Evolutionary conservation across 139 green algal species (phyloP).

Genomic region (Chlorella sp.): DNA sequence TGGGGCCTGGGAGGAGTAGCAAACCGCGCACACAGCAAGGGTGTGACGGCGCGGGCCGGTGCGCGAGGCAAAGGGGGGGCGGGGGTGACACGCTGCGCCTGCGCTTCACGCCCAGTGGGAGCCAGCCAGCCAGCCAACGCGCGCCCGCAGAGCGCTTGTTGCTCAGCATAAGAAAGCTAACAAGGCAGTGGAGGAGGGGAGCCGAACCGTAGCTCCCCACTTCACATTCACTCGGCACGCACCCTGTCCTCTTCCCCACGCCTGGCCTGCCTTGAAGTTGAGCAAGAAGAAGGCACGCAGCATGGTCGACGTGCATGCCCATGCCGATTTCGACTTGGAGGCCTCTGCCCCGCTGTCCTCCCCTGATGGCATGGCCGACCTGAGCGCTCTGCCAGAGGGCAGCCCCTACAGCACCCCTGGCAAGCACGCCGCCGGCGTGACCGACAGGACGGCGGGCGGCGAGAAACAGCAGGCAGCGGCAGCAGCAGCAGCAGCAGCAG

Average conservation of each 20-base stretch:
- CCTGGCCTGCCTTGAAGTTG: not conserved
- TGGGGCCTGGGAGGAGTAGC: no score
- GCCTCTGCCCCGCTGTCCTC: not conserved
- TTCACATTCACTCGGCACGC: not conserved
- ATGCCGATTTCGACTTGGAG: not conserved
- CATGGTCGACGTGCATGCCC: not conserved
- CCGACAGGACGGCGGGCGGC: not conserved
- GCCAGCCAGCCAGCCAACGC: no score
- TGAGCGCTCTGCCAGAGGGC: not conserved
- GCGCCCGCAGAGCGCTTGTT: no score
- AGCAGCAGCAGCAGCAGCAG: not conserved
- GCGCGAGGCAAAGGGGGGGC: no score
- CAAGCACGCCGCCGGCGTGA: not conserved
- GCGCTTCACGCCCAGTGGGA: no score
- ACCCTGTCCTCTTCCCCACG: not conserved
- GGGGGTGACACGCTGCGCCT: no score
- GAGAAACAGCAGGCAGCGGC: not conserved
- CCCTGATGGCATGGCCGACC: not conserved
- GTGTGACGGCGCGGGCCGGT: no score
- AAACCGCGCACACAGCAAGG: no score
- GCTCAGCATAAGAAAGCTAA: not conserved
- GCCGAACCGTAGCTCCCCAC: not conserved
- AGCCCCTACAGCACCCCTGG: not conserved
- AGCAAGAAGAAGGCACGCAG: slow-evolving; percentile 11
- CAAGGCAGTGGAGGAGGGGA: no score